Conservation (phyloP, 2,329 filamentous ascomycete species). For the Colletotrichum costaricense region DNA sequence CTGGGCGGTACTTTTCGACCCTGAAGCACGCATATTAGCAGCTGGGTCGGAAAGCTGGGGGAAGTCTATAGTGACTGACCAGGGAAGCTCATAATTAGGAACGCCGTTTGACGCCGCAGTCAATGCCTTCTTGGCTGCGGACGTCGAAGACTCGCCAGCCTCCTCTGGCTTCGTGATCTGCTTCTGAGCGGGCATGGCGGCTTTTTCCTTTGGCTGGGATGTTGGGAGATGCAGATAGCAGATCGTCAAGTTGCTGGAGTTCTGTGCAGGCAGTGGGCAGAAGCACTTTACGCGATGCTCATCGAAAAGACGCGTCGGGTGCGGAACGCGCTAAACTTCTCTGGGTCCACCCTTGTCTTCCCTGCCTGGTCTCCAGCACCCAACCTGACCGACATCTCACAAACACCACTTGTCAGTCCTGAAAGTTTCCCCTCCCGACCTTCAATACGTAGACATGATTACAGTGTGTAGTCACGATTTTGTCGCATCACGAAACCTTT, state of each 20-base stretch:
- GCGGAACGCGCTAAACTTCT: conserved; percentile 9
- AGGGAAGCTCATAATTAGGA: conserved; percentile 80
- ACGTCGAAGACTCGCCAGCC: conserved; percentile 70
- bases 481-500: neutral
- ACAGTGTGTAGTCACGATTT: neutral
- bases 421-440: neutral
- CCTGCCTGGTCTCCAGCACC: neutral
- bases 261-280: conserved; percentile 5
- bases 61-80: conserved; percentile 59
- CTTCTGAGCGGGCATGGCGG: conserved; percentile 49
- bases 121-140: conserved; percentile 67
- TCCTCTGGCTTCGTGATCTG: conserved; percentile 61
- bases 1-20: conserved; percentile 98
- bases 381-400: neutral
- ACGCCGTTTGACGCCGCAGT: conserved; percentile 61
- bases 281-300: conserved; percentile 36
- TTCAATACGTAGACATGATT: neutral
- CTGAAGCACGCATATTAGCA: conserved; percentile 58
- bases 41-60: neutral
- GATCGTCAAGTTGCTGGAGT: neutral
- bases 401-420: neutral
- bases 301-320: conserved; percentile 33
- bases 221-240: neutral
- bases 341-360: neutral
- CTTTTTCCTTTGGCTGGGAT: neutral